Evolutionary conservation across 2,329 filamentous ascomycete species (phyloP), one percentile per base, ranked within the genome.

Genomic region (Arthrobotrys pseudoclavata): DNA sequence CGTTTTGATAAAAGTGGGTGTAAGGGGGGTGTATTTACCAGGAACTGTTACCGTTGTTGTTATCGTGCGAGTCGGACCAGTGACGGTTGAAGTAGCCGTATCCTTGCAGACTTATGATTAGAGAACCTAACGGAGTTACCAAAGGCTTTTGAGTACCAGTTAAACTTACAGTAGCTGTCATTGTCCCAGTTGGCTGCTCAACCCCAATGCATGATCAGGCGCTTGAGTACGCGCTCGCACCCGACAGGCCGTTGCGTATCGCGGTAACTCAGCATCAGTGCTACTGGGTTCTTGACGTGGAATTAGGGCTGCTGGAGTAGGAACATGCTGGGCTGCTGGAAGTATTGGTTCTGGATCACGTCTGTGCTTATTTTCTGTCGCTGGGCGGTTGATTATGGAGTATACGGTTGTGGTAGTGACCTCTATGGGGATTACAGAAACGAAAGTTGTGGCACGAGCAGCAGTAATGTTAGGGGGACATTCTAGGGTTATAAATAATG

Each of bases 181-280:
- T 64, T 2, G 61, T 64, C 18, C 26, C 47, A 15, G 45, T 50
- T 1, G 61, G 61, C n/a, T 48, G 42, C 7, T 20, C 61, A 2
- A 64, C 45, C 13, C 42, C 47, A 18, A 64, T 64, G 24, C 61
- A 64, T 20, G 61, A 64, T 12, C 61, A 64, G 15, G 61, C 61
- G 29, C 61, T 64, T 9, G 61, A 50, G 20, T 52, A 64, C 4
- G 45, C 61, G 18, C 45, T 48, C 1, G 61, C 26, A n/a, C 13
- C 29, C 29, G 26, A 24, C 61, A 64, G 9, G 61, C 61, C 5
- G 45, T 50, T 48, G 61, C 61, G 9, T 64, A 64, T 26, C 2
- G 18, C 4, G 55, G 55, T 22, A 60, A 9, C 3, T 60, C 55
- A 15, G 26, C 13, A 29, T 18, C 55, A n/a, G 55, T 24, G 55